phyloP scores from a whole-genome alignment of 257 asterid genomes.

The Rhazya stricta region DNA sequence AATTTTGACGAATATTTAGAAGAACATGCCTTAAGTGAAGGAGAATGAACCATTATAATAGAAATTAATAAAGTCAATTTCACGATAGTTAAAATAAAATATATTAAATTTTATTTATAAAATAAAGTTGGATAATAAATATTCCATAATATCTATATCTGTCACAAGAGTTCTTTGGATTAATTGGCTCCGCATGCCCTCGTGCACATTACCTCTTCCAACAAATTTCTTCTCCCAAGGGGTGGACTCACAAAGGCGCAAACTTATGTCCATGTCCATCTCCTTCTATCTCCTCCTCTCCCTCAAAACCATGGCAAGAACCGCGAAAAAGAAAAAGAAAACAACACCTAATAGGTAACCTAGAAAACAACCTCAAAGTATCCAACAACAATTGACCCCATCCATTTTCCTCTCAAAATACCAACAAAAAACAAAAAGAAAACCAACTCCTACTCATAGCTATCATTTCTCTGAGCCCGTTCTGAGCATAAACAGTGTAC shows the following conservation, averaged over 20 bases:
- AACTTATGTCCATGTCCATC: too few species aligned
- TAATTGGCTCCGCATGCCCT: conserved; percentile 22
- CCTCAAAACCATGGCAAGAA: conserved; percentile 5
- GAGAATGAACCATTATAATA: too few species aligned
- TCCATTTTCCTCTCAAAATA: neutral
- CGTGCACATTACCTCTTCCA: neutral
- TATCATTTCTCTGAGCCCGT: conserved; percentile 17
- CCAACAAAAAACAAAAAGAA: neutral
- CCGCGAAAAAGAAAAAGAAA: neutral
- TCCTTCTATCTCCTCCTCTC: neutral
- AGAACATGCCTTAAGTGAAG: too few species aligned
- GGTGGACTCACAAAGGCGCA: neutral
- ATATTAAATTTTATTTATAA: too few species aligned
- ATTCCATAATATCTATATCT: too few species aligned
- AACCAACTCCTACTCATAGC: conserved; percentile 6
- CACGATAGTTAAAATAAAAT: too few species aligned
- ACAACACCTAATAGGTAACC: neutral
- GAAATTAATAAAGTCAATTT: too few species aligned
- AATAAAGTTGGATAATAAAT: too few species aligned
- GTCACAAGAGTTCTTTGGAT: too few species aligned
- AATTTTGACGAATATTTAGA: too few species aligned
- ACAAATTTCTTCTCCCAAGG: neutral
- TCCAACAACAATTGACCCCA: neutral
- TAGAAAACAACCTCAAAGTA: neutral
- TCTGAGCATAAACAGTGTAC: conserved; percentile 20